Evolutionary conservation across 2,329 filamentous ascomycete species (phyloP).

Genomic region (Aspergillus udagawae): DNA sequence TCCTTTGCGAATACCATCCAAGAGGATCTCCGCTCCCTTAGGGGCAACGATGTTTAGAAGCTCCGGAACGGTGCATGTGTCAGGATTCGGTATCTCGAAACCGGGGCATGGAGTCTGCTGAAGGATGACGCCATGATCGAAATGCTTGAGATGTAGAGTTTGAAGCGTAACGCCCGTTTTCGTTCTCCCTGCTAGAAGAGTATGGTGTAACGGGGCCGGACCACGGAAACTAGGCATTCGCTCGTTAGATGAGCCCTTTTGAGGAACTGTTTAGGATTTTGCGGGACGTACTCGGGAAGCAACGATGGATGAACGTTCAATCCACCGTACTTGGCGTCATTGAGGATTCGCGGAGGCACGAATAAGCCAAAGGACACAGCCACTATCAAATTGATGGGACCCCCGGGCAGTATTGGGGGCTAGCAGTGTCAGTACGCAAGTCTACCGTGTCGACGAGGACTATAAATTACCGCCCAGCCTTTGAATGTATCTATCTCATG

Average conservation of each 20-base stretch:
- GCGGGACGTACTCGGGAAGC: conserved; percentile 65
- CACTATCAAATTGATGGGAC: conserved; percentile 69
- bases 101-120: conserved; percentile 62
- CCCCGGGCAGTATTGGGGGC: conserved; percentile 49
- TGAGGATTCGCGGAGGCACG: conserved; percentile 72
- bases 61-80: conserved; percentile 44
- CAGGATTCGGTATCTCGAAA: conserved; percentile 47
- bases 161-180: conserved; percentile 78
- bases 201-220: conserved; percentile 79
- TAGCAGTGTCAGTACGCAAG: conserved; percentile 29
- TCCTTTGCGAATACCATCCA: conserved; percentile 58
- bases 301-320: conserved; percentile 92
- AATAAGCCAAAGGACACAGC: conserved; percentile 94
- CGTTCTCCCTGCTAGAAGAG: conserved; percentile 61
- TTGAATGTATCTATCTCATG: conserved; percentile 80
- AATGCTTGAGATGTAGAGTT: conserved; percentile 70
- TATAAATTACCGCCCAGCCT: conserved; percentile 64
- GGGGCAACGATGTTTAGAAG: conserved; percentile 57
- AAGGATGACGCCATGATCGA: conserved; percentile 76
- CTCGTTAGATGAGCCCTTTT: background rate
- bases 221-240: conserved; percentile 63
- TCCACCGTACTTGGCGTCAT: conserved; percentile 71
- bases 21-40: conserved; percentile 67
- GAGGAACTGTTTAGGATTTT: background rate
- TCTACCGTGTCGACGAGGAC: background rate